Percentiles rank a stretch among this genome's conserved stretches.
Evolutionary conservation across 148 eudicot species (phyloP).

Genomic region (Diospyros kaki): DNA sequence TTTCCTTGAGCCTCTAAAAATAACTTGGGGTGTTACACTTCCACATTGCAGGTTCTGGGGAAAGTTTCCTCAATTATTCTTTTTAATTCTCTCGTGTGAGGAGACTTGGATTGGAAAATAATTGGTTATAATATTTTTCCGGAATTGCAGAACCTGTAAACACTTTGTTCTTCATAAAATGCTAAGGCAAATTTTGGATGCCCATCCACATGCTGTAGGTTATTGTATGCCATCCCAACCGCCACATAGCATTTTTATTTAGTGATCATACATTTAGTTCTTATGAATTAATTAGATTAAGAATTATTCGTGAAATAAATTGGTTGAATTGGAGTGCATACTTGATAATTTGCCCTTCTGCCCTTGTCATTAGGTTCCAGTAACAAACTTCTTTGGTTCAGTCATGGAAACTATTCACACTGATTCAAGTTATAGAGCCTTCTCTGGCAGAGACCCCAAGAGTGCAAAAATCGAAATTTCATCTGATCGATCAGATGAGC

Average conservation of each 20-base stretch:
- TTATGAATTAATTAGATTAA: background rate
- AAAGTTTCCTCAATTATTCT: too few species aligned
- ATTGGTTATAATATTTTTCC: too few species aligned
- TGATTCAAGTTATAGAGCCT: conserved; percentile 71
- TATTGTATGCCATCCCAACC: background rate
- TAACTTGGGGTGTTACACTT: too few species aligned
- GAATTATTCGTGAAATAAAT: background rate
- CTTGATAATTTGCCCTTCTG: background rate
- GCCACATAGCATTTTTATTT: background rate
- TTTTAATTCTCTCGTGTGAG: too few species aligned
- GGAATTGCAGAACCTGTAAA: too few species aligned
- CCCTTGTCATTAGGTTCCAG: conserved; percentile 62
- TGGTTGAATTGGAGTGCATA: background rate
- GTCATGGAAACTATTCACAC: conserved; percentile 97
- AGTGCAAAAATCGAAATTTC: conserved; percentile 22
- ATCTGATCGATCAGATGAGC: conserved; percentile 26
- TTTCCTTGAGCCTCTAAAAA: too few species aligned
- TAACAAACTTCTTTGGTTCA: conserved; percentile 94
- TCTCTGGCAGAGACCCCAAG: conserved; percentile 39
- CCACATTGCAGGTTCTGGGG: too few species aligned
- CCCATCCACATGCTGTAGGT: background rate
- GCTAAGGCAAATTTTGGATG: background rate
- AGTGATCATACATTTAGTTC: background rate
- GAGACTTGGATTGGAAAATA: too few species aligned
- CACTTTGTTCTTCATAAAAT: background rate